A percentile compares a stretch with the other conserved stretches of the same genome.
Conservation (phyloP, 768 basidiomycete genomes). For the Pleurotus giganteus region DNA sequence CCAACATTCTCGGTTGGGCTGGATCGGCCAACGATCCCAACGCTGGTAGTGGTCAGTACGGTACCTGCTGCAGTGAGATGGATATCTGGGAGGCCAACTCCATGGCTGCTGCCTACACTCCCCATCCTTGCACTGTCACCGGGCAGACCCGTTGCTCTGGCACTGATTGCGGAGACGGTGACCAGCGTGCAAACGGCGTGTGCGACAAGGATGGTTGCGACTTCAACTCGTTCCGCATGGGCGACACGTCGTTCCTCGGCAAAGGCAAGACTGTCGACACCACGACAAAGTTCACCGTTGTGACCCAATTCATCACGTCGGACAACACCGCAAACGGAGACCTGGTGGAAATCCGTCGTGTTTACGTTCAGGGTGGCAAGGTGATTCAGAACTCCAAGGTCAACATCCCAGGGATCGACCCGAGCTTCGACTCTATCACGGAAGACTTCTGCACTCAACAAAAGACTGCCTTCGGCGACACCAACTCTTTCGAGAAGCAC, state of each 20-base stretch:
- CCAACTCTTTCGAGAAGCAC: slow-evolving; percentile 30
- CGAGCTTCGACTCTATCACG: slow-evolving; percentile 35
- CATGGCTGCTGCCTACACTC: slow-evolving; percentile 34
- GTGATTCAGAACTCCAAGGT: slow-evolving; percentile 37
- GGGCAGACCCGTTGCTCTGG: slow-evolving; percentile 35
- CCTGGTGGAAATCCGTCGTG: slow-evolving; percentile 39
- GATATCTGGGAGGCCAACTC: slow-evolving; percentile 45
- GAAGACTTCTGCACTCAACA: slow-evolving; percentile 36
- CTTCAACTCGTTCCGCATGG: slow-evolving; percentile 48
- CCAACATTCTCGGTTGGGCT: slow-evolving; percentile 33
- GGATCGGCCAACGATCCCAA: slow-evolving; percentile 28
- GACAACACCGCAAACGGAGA: slow-evolving; percentile 33
- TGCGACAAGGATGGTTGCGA: slow-evolving; percentile 47
- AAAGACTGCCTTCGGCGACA: slow-evolving; percentile 35
- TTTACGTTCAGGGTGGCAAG: slow-evolving; percentile 42
- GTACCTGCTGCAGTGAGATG: slow-evolving; percentile 43
- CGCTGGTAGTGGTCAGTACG: slow-evolving; percentile 33
- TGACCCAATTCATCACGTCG: slow-evolving; percentile 41
- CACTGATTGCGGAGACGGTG: slow-evolving; percentile 23
- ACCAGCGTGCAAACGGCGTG: slow-evolving; percentile 28
- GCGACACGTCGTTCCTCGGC: slow-evolving; percentile 39
- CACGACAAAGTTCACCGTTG: slow-evolving; percentile 36
- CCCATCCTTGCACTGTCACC: slow-evolving; percentile 37
- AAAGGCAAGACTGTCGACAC: slow-evolving; percentile 39
- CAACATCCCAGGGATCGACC: slow-evolving; percentile 29